phyloP scores from a whole-genome alignment of 352 stramenopile species.

The Thraustochytrium striatum region DNA sequence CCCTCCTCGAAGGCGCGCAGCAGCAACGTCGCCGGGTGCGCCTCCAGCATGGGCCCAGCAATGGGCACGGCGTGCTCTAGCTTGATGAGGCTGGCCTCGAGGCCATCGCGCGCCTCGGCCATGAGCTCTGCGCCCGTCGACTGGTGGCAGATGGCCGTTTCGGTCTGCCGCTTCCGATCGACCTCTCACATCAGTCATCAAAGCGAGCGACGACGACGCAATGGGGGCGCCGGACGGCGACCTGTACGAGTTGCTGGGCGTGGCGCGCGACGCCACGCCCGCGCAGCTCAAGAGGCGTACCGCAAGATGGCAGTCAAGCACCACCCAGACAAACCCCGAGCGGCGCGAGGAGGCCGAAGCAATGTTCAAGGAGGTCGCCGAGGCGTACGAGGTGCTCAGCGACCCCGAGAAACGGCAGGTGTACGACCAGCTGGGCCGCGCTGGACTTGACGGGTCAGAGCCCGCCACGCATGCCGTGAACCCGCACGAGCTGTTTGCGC shows the following conservation, averaged over 20 bases:
- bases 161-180: too few species aligned
- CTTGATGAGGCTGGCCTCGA: too few species aligned
- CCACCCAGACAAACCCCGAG: constrained; percentile 84
- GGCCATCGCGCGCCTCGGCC: too few species aligned
- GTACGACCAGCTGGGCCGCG: constrained; percentile 85
- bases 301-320: constrained; percentile 82
- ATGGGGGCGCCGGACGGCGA: too few species aligned
- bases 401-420: constrained; percentile 84
- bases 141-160: too few species aligned
- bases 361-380: constrained; percentile 86
- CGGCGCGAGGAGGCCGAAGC: constrained; percentile 69
- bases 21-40: neutral
- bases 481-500: constrained; percentile 38
- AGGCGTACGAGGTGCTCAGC: constrained; percentile 85
- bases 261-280: constrained; percentile 70
- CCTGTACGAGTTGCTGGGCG: constrained; percentile 86
- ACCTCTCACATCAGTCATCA: too few species aligned
- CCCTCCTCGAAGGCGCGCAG: neutral
- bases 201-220: too few species aligned
- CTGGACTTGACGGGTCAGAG: constrained; percentile 57
- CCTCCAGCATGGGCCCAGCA: neutral
- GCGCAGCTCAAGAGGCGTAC: constrained; percentile 94
- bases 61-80: neutral
- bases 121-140: too few species aligned
- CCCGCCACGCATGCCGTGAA: constrained; percentile 5